Evolutionary conservation across 2,329 filamentous ascomycete species (phyloP).

Genomic region (Ascochyta fabae): DNA sequence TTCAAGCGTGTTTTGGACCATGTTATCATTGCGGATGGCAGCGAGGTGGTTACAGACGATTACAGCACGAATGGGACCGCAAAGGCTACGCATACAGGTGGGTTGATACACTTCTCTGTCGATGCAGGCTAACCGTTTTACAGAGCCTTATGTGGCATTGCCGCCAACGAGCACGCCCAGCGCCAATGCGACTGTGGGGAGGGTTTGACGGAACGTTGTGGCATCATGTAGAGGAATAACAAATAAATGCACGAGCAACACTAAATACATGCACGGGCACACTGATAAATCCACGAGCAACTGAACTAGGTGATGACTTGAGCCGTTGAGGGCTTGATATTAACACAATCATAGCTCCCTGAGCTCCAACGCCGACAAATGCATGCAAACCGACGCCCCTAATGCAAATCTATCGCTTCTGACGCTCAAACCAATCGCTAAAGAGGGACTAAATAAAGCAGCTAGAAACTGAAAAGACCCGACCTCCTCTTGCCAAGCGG

Average conservation of each 20-base stretch:
- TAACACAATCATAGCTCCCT: constrained; percentile 2
- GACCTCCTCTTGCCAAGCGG: constrained; percentile 57
- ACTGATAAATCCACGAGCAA: too few species aligned
- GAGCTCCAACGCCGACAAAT: constrained; percentile 17
- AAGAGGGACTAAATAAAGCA: background rate
- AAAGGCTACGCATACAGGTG: constrained; percentile 38
- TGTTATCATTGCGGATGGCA: constrained; percentile 40
- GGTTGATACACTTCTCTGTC: background rate
- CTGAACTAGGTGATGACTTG: background rate
- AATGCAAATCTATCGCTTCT: constrained; percentile 16
- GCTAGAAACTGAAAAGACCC: constrained; percentile 45
- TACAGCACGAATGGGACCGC: constrained; percentile 43
- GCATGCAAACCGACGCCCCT: constrained; percentile 13
- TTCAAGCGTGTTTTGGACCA: constrained; percentile 40
- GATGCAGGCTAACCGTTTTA: background rate
- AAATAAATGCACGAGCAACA: too few species aligned
- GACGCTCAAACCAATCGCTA: constrained; percentile 11
- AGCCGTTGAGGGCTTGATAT: background rate
- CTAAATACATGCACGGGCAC: too few species aligned
- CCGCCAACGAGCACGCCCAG: constrained; percentile 35
- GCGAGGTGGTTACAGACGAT: constrained; percentile 31
- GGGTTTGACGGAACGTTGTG: background rate
- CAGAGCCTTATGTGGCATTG: constrained; percentile 35
- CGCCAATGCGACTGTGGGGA: background rate
- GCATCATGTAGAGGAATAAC: too few species aligned